Evolutionary conservation across 2,329 filamentous ascomycete genomes (phyloP), one percentile per base, ranked within the genome.

Genomic region (Pyricularia pennisetigena): DNA sequence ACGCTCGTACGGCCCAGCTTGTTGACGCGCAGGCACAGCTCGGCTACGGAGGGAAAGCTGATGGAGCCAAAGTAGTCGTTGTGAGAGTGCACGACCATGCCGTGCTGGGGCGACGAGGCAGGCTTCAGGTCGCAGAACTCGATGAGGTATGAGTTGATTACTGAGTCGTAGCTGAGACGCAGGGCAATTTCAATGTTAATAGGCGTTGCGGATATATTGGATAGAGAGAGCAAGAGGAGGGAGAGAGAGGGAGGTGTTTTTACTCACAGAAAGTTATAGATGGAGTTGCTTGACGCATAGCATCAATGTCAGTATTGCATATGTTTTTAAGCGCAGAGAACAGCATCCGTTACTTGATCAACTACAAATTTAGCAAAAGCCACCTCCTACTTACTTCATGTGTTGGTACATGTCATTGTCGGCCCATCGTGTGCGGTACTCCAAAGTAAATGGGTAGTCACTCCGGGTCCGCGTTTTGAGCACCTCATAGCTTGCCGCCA

Each of bases 331-430:
- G n/a, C 54, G n/a, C 14, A 59, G 3, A 10, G 4, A 23, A 9
- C 5, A 23, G 2, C 5, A 24, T 23, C 8, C 3, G 10, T 32
- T 32, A 32, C 30, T 10, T 14, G 5, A 35, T 14, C 16, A 35
- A 14, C 3, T 35, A 16, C 12, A 35, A 35, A 5, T 23, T 3
- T 1, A 61, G n/a, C 23, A 10, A 24, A 3, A 26, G 14, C 5
- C 41, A 54, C n/a, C 41, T n/a, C 4, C 57, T 9, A 61, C 57
- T 61, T 61, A 61, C 57, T 97, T 97, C 83, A 97, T 88, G 76
- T 98, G 94, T 70, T 92, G 85, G 78, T 95, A 97, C 91, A 96
- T 95, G 80, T 97, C 93, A 76, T 97, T 97, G 79, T 97, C 93
- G 77, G 87, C 89, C 93, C 94, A 97, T 87, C 94, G 81, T 70